phyloP scores from a whole-genome alignment of 495 filamentous ascomycete species.

The Neurospora sp. region DNA sequence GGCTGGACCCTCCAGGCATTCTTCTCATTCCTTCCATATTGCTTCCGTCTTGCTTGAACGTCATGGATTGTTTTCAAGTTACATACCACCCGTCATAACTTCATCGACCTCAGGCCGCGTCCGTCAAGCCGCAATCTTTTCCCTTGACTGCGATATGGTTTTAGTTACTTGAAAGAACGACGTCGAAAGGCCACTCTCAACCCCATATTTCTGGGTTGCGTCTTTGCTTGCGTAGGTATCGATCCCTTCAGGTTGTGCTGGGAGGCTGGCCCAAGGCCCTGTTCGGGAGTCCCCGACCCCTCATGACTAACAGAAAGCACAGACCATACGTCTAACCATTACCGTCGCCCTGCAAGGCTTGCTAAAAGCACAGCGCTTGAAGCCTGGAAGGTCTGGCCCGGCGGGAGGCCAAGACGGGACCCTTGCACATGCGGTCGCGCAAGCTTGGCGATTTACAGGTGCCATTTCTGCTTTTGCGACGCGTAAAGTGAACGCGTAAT shows the following conservation, averaged over 20 bases:
- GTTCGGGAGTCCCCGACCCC: not conserved
- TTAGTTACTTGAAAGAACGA: not conserved
- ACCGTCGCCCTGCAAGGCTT: not conserved
- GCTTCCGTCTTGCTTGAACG: not conserved
- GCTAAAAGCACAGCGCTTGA: not conserved
- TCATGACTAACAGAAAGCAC: not conserved
- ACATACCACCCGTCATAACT: not conserved
- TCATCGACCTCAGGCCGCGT: not conserved
- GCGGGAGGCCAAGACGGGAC: not conserved
- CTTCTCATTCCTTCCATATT: not conserved
- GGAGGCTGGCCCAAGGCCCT: not conserved
- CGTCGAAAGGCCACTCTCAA: not conserved
- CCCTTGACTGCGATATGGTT: not conserved
- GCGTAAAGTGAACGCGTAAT: not conserved
- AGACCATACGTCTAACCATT: not conserved
- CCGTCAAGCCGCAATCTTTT: not conserved
- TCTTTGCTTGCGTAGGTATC: not conserved
- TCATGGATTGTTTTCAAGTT: not conserved
- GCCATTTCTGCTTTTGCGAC: not conserved
- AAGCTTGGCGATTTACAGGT: not conserved
- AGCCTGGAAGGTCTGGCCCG: not conserved
- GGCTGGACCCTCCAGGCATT: not conserved
- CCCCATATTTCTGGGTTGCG: not conserved
- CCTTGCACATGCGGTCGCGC: constrained; percentile 3
- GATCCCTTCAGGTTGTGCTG: not conserved